Percentiles rank a stretch among this genome's conserved stretches.
Evolutionary conservation across 139 green algal genomes (phyloP).

Genomic region (Edaphochlamys debaryana): DNA sequence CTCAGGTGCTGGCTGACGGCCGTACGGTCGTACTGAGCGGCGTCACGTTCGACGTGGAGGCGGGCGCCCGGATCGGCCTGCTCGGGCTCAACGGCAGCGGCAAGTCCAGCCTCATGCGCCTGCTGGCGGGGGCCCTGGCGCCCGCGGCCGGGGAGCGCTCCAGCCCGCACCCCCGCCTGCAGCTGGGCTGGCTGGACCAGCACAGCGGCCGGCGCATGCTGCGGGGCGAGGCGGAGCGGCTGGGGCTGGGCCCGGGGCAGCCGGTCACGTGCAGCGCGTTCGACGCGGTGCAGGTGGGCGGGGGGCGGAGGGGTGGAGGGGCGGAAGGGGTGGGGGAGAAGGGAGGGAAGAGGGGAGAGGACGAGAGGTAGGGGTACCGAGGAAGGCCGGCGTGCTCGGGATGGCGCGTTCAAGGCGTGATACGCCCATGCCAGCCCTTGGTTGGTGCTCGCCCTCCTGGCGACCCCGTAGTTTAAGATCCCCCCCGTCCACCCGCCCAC

Average conservation of each 20-base stretch:
- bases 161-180: slow-evolving; percentile 27
- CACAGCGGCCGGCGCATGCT: slow-evolving; percentile 39
- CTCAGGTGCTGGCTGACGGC: neutral
- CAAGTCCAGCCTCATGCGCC: slow-evolving; percentile 63
- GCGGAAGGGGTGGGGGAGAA: too few relatives aligned
- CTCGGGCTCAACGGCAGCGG: slow-evolving; percentile 57
- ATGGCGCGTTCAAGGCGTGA: too few relatives aligned
- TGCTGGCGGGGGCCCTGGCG: slow-evolving; percentile 44
- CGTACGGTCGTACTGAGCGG: neutral
- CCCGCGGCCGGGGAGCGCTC: slow-evolving; percentile 17
- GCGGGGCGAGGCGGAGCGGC: neutral
- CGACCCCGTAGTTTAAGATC: too few relatives aligned
- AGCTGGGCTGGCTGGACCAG: slow-evolving; percentile 25
- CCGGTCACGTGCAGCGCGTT: neutral
- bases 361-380: too few relatives aligned
- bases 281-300: slow-evolving; percentile 5
- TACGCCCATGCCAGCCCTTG: too few relatives aligned
- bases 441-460: too few relatives aligned
- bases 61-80: slow-evolving; percentile 70
- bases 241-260: neutral
- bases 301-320: neutral
- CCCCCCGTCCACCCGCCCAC: too few relatives aligned
- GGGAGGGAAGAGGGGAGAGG: too few relatives aligned
- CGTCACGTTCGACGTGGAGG: slow-evolving; percentile 67
- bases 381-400: too few relatives aligned